These are phyloP conservation scores for Penicillium sp. DNA, from an alignment of 2,329 filamentous ascomycete species.

Conservation along the genomic window DNA sequence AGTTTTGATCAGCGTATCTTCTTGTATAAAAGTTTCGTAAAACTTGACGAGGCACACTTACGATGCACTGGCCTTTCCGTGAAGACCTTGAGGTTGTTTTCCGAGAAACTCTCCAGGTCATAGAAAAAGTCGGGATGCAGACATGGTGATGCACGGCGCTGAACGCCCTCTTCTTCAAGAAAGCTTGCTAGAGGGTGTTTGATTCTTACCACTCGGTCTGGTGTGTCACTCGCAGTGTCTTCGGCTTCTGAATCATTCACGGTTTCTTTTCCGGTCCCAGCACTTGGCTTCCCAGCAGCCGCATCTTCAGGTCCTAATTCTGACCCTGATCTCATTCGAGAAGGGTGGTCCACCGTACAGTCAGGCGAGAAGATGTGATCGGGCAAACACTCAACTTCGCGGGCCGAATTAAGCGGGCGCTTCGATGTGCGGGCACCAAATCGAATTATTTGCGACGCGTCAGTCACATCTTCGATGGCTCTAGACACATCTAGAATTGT, in stretches of 20 bases:
- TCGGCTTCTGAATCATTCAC: neutral
- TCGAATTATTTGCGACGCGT: slow-evolving; percentile 30
- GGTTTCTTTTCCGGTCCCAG: neutral
- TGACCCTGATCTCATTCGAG: neutral
- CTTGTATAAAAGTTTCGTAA: neutral
- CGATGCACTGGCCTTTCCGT: slow-evolving; percentile 16
- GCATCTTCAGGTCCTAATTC: neutral
- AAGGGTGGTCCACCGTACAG: slow-evolving; percentile 17
- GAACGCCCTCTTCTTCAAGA: slow-evolving; percentile 20
- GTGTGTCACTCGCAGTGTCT: neutral
- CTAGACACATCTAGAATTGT: slow-evolving; percentile 34
- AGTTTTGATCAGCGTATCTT: neutral
- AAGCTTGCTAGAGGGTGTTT: slow-evolving; percentile 10
- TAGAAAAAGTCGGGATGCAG: slow-evolving; percentile 13
- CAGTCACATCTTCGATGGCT: slow-evolving; percentile 27
- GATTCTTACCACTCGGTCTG: neutral
- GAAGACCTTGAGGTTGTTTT: slow-evolving; percentile 7
- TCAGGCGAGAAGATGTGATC: slow-evolving; percentile 33
- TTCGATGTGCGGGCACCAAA: neutral
- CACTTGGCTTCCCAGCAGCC: neutral
- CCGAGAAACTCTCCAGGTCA: slow-evolving; percentile 11
- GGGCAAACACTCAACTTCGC: slow-evolving; percentile 7
- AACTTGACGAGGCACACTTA: slow-evolving; percentile 2
- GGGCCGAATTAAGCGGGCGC: neutral
- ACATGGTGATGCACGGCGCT: slow-evolving; percentile 1